Conservation (phyloP, 2,329 filamentous ascomycete species). For the Dactylellina cionopaga region DNA sequence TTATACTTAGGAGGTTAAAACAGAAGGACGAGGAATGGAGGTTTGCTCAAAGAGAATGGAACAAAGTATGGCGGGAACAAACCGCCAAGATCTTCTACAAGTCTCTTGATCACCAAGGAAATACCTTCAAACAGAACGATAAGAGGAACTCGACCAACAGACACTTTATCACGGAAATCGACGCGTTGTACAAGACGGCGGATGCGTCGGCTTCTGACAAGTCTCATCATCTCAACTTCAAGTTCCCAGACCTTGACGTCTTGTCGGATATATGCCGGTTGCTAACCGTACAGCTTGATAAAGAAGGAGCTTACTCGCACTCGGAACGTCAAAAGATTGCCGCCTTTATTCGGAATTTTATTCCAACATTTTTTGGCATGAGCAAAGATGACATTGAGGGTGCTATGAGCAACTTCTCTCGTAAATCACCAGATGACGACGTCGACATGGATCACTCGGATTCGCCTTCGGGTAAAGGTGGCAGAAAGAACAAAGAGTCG, state of each 20-base stretch:
- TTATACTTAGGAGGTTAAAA: conserved; percentile 88
- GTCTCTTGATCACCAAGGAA: conserved; percentile 95
- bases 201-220: conserved; percentile 75
- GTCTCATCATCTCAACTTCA: conserved; percentile 70
- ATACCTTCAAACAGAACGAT: conserved; percentile 85
- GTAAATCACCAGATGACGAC: conserved; percentile 79
- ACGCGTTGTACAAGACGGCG: conserved; percentile 65
- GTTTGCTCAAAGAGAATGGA: conserved; percentile 95
- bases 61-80: conserved; percentile 97
- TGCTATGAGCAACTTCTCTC: conserved; percentile 74
- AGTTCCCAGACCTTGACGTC: conserved; percentile 64
- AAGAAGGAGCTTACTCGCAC: conserved; percentile 64
- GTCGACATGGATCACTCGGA: conserved; percentile 69
- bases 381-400: conserved; percentile 75
- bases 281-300: conserved; percentile 65
- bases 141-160: conserved; percentile 92
- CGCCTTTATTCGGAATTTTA: conserved; percentile 79
- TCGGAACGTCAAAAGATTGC: conserved; percentile 78
- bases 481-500: conserved; percentile 72
- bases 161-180: conserved; percentile 87
- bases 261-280: conserved; percentile 64
- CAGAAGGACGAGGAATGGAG: conserved; percentile 98
- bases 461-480: conserved; percentile 71
- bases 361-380: conserved; percentile 80
- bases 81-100: conserved; percentile 95